Evolutionary conservation across 1,139 yeast species (phyloP), one percentile per base, ranked within the genome.

Genomic region (Blastobotrys aristatus): DNA sequence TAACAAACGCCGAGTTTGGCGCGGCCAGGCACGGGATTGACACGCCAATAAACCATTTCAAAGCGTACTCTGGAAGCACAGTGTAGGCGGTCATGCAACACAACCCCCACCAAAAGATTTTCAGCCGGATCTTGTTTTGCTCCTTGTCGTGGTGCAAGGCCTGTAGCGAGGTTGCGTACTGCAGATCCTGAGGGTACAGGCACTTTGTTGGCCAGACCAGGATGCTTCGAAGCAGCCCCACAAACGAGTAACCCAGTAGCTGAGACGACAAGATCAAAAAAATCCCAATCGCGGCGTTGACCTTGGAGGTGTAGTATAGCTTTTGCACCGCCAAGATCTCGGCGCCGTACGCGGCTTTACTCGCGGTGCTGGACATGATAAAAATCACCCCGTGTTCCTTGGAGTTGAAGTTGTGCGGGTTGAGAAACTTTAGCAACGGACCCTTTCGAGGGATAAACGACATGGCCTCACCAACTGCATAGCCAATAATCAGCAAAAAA

Each of bases 361-460:
- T 73, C 8, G 80, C 67, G 8, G 75, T 71, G 47, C 71, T 70
- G 13, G 71, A 58, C 77, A 76, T 76, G 49, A 77, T 72, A 17
- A 78, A 73, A 52, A 77, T 71, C 45, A 77, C 63, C 14, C 80
- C 68, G 58, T 78, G 84, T 60, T 78, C 84, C 58, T 80, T 80
- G 55, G 75, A 63, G 59, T 74, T 77, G 66, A 77, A 78, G 10
- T 76, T 61, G 45, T 79, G 79, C 1, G 83, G 82, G 62, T 78
- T 78, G 47, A 76, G 33, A 30, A 44, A 40, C 29, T 46, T 46
- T 24, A 24, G 10, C 30, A 53, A 40, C 5, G 43, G 40, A 8
- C 53, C 54, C 40, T 55, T 54, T 31, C 60, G 51, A 33, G 66
- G 66, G 46, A 63, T 60, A 4, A 47, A 47, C n/a, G 62, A 45